These are phyloP conservation scores for Cenchrus purpureus DNA, from an alignment of 176 grass and related monocot genomes.

Conservation along the genomic window DNA sequence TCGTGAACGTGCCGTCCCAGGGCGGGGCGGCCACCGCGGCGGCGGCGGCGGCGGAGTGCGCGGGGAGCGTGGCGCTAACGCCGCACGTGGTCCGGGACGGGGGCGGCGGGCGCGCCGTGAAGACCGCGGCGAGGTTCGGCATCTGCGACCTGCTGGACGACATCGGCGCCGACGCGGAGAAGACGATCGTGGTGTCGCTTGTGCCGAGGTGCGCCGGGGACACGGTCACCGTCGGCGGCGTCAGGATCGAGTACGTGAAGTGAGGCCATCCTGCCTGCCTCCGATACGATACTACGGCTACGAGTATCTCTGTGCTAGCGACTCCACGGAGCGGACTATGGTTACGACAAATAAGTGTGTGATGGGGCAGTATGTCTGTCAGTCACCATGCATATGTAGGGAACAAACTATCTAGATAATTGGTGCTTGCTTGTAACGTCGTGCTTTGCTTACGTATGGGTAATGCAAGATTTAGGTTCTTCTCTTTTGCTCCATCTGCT, in stretches of 20 bases:
- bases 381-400: no score
- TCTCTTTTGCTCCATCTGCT: no score
- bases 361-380: no score
- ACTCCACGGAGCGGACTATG: neutral
- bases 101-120: neutral
- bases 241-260: slow-evolving; percentile 51
- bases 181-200: slow-evolving; percentile 58
- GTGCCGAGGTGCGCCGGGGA: slow-evolving; percentile 53
- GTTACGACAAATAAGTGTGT: neutral
- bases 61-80: slow-evolving; percentile 60
- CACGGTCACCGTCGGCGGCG: slow-evolving; percentile 38
- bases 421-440: no score
- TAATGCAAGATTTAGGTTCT: no score
- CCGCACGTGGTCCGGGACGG: slow-evolving; percentile 44
- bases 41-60: slow-evolving; percentile 42
- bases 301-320: neutral
- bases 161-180: slow-evolving; percentile 56
- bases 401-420: no score
- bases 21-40: slow-evolving; percentile 25
- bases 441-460: no score
- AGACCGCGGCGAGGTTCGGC: slow-evolving; percentile 58
- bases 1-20: slow-evolving; percentile 36
- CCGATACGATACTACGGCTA: neutral
- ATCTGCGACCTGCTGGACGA: slow-evolving; percentile 66
- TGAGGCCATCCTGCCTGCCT: neutral